These are phyloP conservation scores for Solanum stenotomum DNA, from an alignment of 257 asterid genomes.

Conservation along the genomic window DNA sequence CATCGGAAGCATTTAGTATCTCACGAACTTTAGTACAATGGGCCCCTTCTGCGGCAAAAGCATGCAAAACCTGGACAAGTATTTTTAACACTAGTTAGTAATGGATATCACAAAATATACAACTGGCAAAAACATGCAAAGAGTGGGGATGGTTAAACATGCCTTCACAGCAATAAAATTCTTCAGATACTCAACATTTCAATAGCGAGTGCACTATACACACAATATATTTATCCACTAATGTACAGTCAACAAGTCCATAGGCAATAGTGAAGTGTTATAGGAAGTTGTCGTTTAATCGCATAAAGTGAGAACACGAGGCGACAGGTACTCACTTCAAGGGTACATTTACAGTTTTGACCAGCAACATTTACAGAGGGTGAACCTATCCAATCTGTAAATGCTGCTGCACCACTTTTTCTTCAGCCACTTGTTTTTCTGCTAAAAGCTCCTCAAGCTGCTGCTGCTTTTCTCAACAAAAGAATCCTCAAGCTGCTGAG, in stretches of 20 bases:
- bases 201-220: background rate
- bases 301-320: background rate
- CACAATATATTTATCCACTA: background rate
- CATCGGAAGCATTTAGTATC: conserved; percentile 70
- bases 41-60: conserved; percentile 96
- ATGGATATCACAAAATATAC: background rate
- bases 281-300: background rate
- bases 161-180: background rate
- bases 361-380: background rate
- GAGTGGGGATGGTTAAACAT: background rate
- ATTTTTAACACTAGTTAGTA: background rate
- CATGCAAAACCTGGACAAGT: conserved; percentile 71
- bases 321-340: background rate
- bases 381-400: background rate
- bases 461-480: background rate
- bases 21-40: conserved; percentile 83
- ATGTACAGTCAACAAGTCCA: background rate
- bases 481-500: background rate
- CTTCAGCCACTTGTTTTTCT: background rate
- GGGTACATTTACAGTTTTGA: background rate
- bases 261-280: background rate
- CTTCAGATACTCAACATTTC: background rate
- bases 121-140: background rate
- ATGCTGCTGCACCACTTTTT: background rate
- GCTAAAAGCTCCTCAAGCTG: background rate